Conservation (phyloP, 495 filamentous ascomycete species). For the Aspergillus indologenus region DNA sequence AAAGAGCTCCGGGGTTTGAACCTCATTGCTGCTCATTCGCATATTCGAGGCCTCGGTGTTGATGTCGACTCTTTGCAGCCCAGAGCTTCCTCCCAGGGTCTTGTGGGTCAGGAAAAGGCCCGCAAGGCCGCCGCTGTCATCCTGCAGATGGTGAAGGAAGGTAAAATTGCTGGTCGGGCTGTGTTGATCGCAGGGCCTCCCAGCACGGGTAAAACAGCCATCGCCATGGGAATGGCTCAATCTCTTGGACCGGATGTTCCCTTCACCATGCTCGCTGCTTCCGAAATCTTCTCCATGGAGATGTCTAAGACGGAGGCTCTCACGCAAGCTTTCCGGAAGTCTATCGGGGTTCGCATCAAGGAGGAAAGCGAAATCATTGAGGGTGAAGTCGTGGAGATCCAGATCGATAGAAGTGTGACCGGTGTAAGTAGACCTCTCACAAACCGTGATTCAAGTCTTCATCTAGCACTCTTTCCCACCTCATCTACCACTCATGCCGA, state of each 20-base stretch:
- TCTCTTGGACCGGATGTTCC: slow-evolving; percentile 90
- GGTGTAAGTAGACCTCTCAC: slow-evolving; percentile 52
- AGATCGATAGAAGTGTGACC: slow-evolving; percentile 95
- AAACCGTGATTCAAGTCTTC: background rate
- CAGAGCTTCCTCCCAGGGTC: slow-evolving; percentile 81
- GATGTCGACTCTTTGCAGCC: slow-evolving; percentile 89
- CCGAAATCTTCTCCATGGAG: slow-evolving; percentile 96
- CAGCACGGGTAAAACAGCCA: slow-evolving; percentile 97
- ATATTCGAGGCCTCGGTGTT: slow-evolving; percentile 93
- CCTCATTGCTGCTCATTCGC: slow-evolving; percentile 96
- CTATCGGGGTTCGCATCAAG: slow-evolving; percentile 94
- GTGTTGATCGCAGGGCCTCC: slow-evolving; percentile 95
- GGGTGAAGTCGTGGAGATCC: slow-evolving; percentile 98
- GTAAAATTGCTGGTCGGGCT: slow-evolving; percentile 94
- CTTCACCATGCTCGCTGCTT: slow-evolving; percentile 91
- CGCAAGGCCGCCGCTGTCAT: slow-evolving; percentile 95
- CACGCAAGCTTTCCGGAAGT: slow-evolving; percentile 95
- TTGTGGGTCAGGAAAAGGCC: slow-evolving; percentile 94
- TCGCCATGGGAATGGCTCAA: slow-evolving; percentile 98
- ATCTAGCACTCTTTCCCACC: no score
- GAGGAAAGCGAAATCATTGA: slow-evolving; percentile 99
- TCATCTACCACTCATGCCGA: no score
- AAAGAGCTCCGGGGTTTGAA: slow-evolving; percentile 93
- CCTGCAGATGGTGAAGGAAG: slow-evolving; percentile 96
- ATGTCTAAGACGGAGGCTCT: slow-evolving; percentile 99